A percentile compares a stretch with the other conserved stretches of the same genome.
Evolutionary conservation across 306 rosid species (phyloP).

Genomic region (Cajanus cajan): DNA sequence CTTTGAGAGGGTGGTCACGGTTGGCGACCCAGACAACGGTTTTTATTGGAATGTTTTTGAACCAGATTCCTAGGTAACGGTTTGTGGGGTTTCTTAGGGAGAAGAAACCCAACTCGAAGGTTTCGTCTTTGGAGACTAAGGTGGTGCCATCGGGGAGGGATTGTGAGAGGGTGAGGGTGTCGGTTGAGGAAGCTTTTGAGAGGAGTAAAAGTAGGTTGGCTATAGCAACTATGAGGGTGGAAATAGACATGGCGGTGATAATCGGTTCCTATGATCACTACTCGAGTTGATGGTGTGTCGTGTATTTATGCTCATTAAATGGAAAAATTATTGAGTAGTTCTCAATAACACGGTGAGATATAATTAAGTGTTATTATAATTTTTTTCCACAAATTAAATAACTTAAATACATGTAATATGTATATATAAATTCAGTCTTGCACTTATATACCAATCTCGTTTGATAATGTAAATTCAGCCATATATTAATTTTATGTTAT

Average conservation of each 20-base stretch:
- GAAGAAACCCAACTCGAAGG: constrained; percentile 15
- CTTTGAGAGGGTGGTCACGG: constrained; percentile 5
- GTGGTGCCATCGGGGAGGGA: not conserved
- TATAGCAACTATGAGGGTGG: too few relatives aligned
- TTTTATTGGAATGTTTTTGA: not conserved
- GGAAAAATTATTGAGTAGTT: too few relatives aligned
- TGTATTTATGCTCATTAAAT: not conserved
- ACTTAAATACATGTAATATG: too few relatives aligned
- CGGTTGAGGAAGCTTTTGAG: not conserved
- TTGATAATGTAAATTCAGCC: too few relatives aligned
- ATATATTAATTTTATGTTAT: too few relatives aligned
- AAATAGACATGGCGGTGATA: not conserved
- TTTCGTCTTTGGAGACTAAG: not conserved
- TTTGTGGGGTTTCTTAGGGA: not conserved
- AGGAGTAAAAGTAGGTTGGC: not conserved
- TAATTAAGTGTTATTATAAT: too few relatives aligned
- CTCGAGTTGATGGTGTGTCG: not conserved
- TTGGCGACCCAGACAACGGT: constrained; percentile 21
- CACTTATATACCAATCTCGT: too few relatives aligned
- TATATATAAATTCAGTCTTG: too few relatives aligned
- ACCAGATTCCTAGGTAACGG: constrained; percentile 20
- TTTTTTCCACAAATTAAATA: too few relatives aligned
- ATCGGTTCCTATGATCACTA: not conserved
- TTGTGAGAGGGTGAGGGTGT: not conserved
- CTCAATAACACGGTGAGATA: too few relatives aligned